These are phyloP conservation scores for Saturnispora saitoi DNA, from an alignment of 805 yeast species.

Conservation along the genomic window DNA sequence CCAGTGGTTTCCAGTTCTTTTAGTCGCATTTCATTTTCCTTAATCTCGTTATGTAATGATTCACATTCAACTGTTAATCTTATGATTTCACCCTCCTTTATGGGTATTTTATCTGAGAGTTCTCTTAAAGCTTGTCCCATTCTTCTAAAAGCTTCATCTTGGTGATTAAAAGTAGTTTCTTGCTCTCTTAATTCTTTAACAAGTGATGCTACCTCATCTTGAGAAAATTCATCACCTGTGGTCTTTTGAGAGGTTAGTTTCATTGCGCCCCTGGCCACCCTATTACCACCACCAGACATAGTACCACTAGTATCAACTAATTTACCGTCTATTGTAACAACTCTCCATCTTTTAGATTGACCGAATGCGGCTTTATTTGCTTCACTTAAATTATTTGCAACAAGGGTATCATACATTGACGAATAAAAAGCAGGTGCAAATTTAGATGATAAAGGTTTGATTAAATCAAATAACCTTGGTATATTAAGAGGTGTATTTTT, in stretches of 20 bases:
- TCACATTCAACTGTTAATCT: constrained; percentile 57
- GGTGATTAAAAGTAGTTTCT: constrained; percentile 34
- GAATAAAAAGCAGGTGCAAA: constrained; percentile 87
- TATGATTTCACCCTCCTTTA: constrained; percentile 52
- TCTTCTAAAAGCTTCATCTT: constrained; percentile 42
- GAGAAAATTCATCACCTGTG: constrained; percentile 33
- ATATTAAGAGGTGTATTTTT: constrained; percentile 67
- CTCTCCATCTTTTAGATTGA: constrained; percentile 59
- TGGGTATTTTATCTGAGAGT: constrained; percentile 61
- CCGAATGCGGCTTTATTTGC: constrained; percentile 90
- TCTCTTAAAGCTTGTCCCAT: constrained; percentile 53
- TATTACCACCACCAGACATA: constrained; percentile 91
- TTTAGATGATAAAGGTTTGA: constrained; percentile 53
- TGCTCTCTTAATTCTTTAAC: constrained; percentile 42
- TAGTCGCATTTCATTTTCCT: constrained; percentile 36
- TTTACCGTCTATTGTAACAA: constrained; percentile 88
- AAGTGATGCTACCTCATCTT: constrained; percentile 47
- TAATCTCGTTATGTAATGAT: constrained; percentile 45
- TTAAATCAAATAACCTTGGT: constrained; percentile 78
- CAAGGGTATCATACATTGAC: constrained; percentile 79
- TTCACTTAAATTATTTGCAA: constrained; percentile 65
- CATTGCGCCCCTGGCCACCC: constrained; percentile 70
- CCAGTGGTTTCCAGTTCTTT: constrained; percentile 27
- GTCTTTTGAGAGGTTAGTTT: constrained; percentile 33
- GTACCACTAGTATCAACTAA: constrained; percentile 91